These are phyloP conservation scores for Aspergillus proliferans DNA, from an alignment of 2,329 filamentous ascomycete species.

Conservation along the genomic window DNA sequence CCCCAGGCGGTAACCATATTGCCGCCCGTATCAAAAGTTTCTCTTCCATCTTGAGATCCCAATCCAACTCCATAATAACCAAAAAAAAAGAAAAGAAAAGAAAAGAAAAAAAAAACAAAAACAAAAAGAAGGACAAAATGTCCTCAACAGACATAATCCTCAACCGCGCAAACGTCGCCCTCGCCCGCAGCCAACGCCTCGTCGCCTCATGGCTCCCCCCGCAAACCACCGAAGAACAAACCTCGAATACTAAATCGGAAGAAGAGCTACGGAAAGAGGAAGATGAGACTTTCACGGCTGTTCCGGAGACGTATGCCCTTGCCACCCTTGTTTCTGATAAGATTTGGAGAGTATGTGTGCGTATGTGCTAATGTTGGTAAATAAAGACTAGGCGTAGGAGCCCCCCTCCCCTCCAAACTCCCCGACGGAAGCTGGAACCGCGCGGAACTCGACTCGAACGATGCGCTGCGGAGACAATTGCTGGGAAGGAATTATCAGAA, in stretches of 20 bases:
- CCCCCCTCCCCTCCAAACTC: slow-evolving; percentile 38
- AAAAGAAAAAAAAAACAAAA: neutral
- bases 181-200: slow-evolving; percentile 49
- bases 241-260: slow-evolving; percentile 33
- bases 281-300: slow-evolving; percentile 48
- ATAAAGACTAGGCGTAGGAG: slow-evolving; percentile 43
- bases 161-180: slow-evolving; percentile 48
- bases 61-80: neutral
- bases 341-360: neutral
- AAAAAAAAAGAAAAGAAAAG: slow-evolving; percentile 1
- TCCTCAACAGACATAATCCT: slow-evolving; percentile 50
- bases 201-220: slow-evolving; percentile 53
- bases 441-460: slow-evolving; percentile 37
- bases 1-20: too few species aligned
- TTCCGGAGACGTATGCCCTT: slow-evolving; percentile 47
- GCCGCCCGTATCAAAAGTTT: neutral
- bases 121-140: slow-evolving; percentile 15
- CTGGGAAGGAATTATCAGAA: slow-evolving; percentile 39
- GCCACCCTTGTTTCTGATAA: neutral
- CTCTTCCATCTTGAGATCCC: neutral
- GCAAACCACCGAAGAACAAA: slow-evolving; percentile 31
- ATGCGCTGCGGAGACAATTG: slow-evolving; percentile 41
- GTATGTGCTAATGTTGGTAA: neutral
- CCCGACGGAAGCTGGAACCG: slow-evolving; percentile 36
- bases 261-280: slow-evolving; percentile 47